phyloP scores from a whole-genome alignment of 139 green algal species.

The Coelastrella sp. region DNA sequence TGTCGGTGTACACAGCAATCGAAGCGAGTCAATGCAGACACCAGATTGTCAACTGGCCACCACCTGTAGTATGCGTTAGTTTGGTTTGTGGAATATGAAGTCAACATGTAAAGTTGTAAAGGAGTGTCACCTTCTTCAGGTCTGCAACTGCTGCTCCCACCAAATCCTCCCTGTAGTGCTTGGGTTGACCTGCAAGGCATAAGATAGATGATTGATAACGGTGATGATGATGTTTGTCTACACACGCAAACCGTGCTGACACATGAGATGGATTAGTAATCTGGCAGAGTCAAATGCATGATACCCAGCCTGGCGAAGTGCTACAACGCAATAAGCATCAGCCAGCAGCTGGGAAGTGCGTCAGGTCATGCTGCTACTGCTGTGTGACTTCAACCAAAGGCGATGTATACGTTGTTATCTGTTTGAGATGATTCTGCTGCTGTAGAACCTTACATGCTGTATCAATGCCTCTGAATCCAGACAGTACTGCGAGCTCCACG shows the following conservation, averaged over 20 bases:
- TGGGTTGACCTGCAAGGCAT: constrained; percentile 3
- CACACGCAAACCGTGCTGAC: no score
- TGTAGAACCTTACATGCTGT: constrained; percentile 1
- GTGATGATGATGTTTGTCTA: background rate
- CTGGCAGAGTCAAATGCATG: no score
- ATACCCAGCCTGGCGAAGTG: no score
- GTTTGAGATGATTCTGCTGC: background rate
- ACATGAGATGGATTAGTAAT: no score
- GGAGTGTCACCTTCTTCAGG: constrained; percentile 40
- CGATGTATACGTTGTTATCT: background rate
- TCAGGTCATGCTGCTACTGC: background rate
- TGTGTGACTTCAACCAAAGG: background rate
- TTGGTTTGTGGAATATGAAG: no score
- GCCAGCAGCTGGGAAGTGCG: background rate
- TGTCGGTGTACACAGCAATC: no score
- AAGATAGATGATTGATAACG: background rate
- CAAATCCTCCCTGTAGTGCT: constrained; percentile 35
- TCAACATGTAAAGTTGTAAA: no score
- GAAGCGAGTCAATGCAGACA: no score
- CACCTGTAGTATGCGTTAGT: no score
- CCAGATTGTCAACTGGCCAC: no score
- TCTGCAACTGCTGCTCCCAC: constrained; percentile 3
- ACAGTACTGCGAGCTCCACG: constrained; percentile 28
- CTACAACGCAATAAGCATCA: background rate
- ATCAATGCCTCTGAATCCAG: constrained; percentile 36